Evolutionary conservation across 805 yeast species (phyloP), one percentile per base, ranked within the genome.

Genomic region (Sporopachydermia lactativora): DNA sequence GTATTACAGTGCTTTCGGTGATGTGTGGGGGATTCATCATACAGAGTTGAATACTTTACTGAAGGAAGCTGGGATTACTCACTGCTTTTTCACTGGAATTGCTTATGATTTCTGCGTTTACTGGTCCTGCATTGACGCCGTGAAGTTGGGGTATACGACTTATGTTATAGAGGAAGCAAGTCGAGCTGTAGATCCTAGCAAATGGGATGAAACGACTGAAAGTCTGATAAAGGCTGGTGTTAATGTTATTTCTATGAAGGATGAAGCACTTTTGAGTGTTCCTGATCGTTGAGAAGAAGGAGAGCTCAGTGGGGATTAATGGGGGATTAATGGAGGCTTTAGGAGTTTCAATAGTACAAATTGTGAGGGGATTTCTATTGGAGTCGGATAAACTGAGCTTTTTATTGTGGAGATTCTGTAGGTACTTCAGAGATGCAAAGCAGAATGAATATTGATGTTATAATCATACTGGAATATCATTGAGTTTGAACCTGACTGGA

Each of bases 51-150:
- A 68, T 40, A 55, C 53, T 1, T 59, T 67, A 35, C 64, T 88
- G 45, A 55, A 52, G 17, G 50, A 61, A 1, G 54, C 68, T 34
- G 59, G 56, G 0, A 73, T 84, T 36, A 66, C 70, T 2, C 70
- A 75, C 35, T 85, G 86, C 1, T 74, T 66, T 37, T 68, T 82
- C 16, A 89, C 78, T 2, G 97, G 96, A 0, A 51, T 88, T 15
- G 96, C 96, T 0, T 75, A 76, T 46, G 97, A 88, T 54, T 85
- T 64, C 56, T 88, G 97, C 57, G 96, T 89, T 3, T 60, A 75
- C 49, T 68, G 76, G 52, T 78, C 94, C 0, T 85, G 95, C 0
- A 55, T 74, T 17, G 94, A 88, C 42, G 68, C 86, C 15, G 71
- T 68, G 0, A 57, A 54, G 6, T 43, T 61, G 3, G 95, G 95